Evolutionary conservation across 2,329 filamentous ascomycete species (phyloP), one percentile per base, ranked within the genome.

Genomic region (Ophiostoma ips): DNA sequence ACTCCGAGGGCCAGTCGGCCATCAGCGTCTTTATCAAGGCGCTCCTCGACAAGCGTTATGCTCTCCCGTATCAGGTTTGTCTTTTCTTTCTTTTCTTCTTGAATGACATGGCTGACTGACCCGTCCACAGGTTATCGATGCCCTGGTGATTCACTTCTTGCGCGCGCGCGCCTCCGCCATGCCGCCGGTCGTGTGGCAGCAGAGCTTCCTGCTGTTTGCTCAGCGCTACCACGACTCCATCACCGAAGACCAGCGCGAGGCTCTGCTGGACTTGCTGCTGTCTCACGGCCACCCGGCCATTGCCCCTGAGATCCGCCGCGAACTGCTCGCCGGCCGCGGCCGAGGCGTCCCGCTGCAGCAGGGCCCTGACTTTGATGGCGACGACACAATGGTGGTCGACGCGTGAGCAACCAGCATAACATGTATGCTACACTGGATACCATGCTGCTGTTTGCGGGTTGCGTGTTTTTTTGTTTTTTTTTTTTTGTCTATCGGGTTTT

Each of bases 21-120:
- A 92, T 89, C 54, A 96, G 95, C 66, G 84, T 95, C 58, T 94
- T 98, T 66, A 94, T 98, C 68, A 87, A 87, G 62, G 81, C 87
- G 1, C 75, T 98, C 35, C 71, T 98, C 4, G 90, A 95, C 67
- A 98, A 98, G 76, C 94, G 94, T 63, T 96, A 98, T 59, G 92
- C 92, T 0, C 72, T 98, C 11, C 92, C 90, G 0, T 95, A 85
- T 69, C 90, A 94, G 65, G 40, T 43, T 30, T 30, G 24, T 30
- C 13, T 28, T 30, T 13, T 5, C 37, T 41, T 15, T 41, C 11
- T 28, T n/a, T n/a, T 2, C 38, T 41, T 15, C 24, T 8, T 19
- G 37, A 41, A 28, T 16, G 9, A 28, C 15, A 28, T 21, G 1
- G 11, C 16, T 15, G 66, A 24, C 37, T 41, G 24, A 41, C 37